Evolutionary conservation across 1,284 basidiomycete species (phyloP).

Genomic region (Leccinum subatratum): DNA sequence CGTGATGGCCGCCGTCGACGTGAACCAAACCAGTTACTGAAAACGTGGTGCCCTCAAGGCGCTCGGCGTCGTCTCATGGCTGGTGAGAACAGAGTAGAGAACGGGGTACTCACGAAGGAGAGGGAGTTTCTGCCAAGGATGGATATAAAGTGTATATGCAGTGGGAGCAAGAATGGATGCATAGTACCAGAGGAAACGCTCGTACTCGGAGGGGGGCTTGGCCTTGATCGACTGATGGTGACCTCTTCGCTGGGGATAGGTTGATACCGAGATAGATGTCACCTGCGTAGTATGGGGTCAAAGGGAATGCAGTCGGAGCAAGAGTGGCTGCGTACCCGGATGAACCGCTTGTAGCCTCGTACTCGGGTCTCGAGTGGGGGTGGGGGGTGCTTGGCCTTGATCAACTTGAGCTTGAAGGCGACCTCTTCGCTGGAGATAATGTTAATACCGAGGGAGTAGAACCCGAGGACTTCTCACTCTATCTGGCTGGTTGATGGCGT

Average conservation of each 20-base stretch:
- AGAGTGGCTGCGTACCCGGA: constrained; percentile 54
- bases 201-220: constrained; percentile 98
- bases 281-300: constrained; percentile 45
- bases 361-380: too few relatives aligned
- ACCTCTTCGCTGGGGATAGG: constrained; percentile 99
- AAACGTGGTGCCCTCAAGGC: constrained; percentile 33
- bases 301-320: neutral
- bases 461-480: too few relatives aligned
- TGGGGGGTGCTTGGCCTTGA: constrained; percentile 94
- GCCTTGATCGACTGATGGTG: constrained; percentile 99
- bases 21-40: constrained; percentile 3
- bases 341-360: too few relatives aligned
- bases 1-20: constrained; percentile 10
- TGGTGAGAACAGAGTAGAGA: neutral
- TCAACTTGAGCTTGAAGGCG: constrained; percentile 99
- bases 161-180: too few relatives aligned
- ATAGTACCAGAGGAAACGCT: constrained; percentile 33
- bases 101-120: constrained; percentile 26
- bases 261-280: constrained; percentile 99
- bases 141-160: too few relatives aligned
- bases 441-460: constrained; percentile 79
- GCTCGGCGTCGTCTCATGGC: constrained; percentile 9
- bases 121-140: constrained; percentile 72
- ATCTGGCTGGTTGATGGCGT: too few relatives aligned
- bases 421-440: constrained; percentile 99